Base-by-base conservation (phyloP, 2,329 filamentous ascomycete species). In the Setomelanomma holmii region DNA sequence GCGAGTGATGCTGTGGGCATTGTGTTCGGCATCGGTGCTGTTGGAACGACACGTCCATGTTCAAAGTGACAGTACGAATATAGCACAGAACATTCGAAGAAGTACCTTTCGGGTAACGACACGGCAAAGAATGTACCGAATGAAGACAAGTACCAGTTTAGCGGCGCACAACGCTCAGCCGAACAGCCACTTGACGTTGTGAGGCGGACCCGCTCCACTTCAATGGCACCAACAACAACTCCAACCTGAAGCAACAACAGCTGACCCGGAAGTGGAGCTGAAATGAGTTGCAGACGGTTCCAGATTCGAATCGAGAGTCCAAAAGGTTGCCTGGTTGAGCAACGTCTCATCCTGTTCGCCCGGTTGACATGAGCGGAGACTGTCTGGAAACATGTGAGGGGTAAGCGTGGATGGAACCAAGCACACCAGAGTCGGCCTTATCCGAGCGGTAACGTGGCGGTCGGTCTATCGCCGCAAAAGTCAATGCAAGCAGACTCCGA, bases 361-460 rank as follows among this genome's bases (percentile, higher is more conserved):
- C 51, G 48, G 49, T 47, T 46, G 39, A 45, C 20, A 34, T 44
- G 36, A 30, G 44, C 38, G 48, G 46, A 51, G 45, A 40, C 40
- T 43, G n/a, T n/a, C n/a, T n/a, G n/a, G 19, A 51, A 46, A 50
- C 46, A 33, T 40, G 22, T 36, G 44, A 52, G 49, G 40, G 48
- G 49, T 54, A 23, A n/a, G n/a, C n/a, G n/a, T n/a, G n/a, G n/a
- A n/a, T n/a, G 20, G 17, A 20, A n/a, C 50, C 43, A 30, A 43
- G 30, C 30, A 17, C 20, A 21, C 22, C 27, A 35, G 39, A 42
- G 43, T 39, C 48, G 45, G 48, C 50, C 23, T 53, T 38, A 40
- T 38, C 46, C 23, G 44, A 23, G 41, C 38, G 23, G 43, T 52
- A 52, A 70, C 68, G 64, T 69, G 67, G 61, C 64, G 55, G 56